phyloP scores from a whole-genome alignment of 805 yeast genomes.

The Torulaspora microellipsoides region DNA sequence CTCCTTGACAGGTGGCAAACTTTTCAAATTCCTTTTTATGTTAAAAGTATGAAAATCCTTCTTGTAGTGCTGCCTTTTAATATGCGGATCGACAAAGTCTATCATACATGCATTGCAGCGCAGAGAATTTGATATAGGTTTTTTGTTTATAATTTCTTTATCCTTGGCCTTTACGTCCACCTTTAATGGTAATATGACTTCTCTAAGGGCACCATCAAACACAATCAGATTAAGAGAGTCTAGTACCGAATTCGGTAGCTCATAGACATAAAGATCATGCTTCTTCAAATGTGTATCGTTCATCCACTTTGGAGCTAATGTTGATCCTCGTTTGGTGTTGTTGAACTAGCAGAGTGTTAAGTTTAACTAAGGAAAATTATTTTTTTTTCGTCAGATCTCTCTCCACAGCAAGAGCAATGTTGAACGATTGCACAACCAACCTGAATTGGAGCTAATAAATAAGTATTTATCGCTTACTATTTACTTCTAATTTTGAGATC shows the following conservation, averaged over 20 bases:
- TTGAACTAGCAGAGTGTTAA: too few relatives aligned
- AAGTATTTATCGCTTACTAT: too few relatives aligned
- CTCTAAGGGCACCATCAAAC: constrained; percentile 50
- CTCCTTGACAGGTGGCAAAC: constrained; percentile 46
- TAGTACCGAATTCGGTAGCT: constrained; percentile 38
- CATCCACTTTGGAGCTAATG: neutral
- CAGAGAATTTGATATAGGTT: constrained; percentile 5
- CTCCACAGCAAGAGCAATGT: too few relatives aligned
- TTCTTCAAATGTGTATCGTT: constrained; percentile 9
- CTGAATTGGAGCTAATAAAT: too few relatives aligned
- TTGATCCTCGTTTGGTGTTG: too few relatives aligned
- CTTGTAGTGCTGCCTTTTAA: constrained; percentile 45
- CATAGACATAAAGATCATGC: constrained; percentile 48
- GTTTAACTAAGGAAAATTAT: neutral
- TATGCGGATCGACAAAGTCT: constrained; percentile 14
- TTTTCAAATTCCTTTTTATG: constrained; percentile 46
- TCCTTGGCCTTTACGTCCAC: neutral
- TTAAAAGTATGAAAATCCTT: constrained; percentile 58
- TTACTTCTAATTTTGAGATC: constrained; percentile 39
- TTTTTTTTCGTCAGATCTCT: too few relatives aligned
- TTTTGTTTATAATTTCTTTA: constrained; percentile 11
- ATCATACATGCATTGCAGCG: constrained; percentile 28
- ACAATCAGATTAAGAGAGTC: constrained; percentile 48
- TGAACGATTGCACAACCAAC: too few relatives aligned
- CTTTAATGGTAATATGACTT: constrained; percentile 16